Percentiles rank a stretch among this genome's conserved stretches.
These are phyloP conservation scores for Ammopiptanthus mongolicus DNA, from an alignment of 306 rosid genomes.

Conservation along the genomic window DNA sequence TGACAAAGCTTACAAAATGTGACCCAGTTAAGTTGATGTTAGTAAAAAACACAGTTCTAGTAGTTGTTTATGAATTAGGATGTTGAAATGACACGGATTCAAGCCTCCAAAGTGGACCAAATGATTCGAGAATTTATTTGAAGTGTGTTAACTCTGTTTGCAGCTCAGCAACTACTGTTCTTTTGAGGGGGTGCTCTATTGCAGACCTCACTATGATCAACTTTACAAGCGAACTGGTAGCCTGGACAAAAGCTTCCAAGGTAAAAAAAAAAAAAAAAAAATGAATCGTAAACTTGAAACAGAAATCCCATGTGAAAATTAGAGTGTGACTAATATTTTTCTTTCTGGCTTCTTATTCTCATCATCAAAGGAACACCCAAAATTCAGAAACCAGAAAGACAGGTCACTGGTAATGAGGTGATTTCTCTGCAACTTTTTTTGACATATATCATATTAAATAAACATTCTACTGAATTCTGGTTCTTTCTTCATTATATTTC, in stretches of 20 bases:
- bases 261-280: too few relatives aligned
- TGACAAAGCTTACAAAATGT: not conserved
- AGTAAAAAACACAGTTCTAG: not conserved
- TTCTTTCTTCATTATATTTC: not conserved
- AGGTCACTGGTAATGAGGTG: constrained; percentile 35
- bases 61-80: not conserved
- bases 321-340: not conserved
- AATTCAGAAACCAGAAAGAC: constrained; percentile 50
- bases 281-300: not conserved
- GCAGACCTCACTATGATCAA: constrained; percentile 92
- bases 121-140: not conserved
- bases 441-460: not conserved
- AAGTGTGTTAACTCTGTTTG: constrained; percentile 4
- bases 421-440: not conserved
- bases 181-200: constrained; percentile 79
- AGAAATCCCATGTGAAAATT: not conserved
- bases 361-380: constrained; percentile 62
- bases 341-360: constrained; percentile 6
- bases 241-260: constrained; percentile 79
- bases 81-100: not conserved
- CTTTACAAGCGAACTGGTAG: constrained; percentile 87
- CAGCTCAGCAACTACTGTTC: constrained; percentile 83
- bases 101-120: not conserved
- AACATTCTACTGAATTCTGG: not conserved
- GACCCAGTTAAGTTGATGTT: not conserved